These are phyloP conservation scores for Backusella liffmaniae DNA, from an alignment of 192 early-diverging fungal genomes.

Conservation along the genomic window DNA sequence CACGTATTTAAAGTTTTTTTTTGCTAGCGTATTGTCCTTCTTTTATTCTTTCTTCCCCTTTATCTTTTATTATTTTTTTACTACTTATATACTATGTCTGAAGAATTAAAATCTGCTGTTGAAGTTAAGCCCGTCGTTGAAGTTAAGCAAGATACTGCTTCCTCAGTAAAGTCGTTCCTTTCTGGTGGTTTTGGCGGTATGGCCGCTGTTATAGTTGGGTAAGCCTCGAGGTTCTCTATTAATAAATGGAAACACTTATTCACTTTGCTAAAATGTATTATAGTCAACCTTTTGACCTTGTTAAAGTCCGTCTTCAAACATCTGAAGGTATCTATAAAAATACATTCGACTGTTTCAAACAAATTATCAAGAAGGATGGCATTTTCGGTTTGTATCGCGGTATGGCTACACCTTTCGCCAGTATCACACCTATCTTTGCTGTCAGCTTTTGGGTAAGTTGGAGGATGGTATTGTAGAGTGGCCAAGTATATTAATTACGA, in stretches of 20 bases:
- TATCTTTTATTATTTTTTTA: neutral
- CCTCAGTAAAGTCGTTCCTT: slow-evolving; percentile 82
- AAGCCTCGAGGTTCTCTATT: slow-evolving; percentile 19
- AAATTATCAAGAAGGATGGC: slow-evolving; percentile 91
- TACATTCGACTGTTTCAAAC: slow-evolving; percentile 86
- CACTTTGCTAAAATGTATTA: neutral
- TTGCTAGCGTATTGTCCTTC: neutral
- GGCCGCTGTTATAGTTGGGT: slow-evolving; percentile 72
- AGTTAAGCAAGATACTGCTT: slow-evolving; percentile 33
- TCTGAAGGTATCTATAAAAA: slow-evolving; percentile 78
- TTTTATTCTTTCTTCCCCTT: slow-evolving; percentile 1
- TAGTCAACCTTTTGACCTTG: slow-evolving; percentile 85
- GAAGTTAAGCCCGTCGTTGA: neutral
- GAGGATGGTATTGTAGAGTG: neutral
- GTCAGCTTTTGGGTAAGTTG: slow-evolving; percentile 83
- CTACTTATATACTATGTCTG: neutral
- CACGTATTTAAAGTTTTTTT: slow-evolving; percentile 9
- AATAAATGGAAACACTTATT: neutral
- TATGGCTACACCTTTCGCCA: slow-evolving; percentile 89
- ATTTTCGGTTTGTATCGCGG: slow-evolving; percentile 92
- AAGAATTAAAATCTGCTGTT: slow-evolving; percentile 7
- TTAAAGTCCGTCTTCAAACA: slow-evolving; percentile 96
- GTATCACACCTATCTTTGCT: slow-evolving; percentile 96
- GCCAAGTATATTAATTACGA: slow-evolving; percentile 1
- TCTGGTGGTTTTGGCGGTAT: slow-evolving; percentile 92